Conservation (phyloP, 2,329 filamentous ascomycete species). For the Phoma sp. region DNA sequence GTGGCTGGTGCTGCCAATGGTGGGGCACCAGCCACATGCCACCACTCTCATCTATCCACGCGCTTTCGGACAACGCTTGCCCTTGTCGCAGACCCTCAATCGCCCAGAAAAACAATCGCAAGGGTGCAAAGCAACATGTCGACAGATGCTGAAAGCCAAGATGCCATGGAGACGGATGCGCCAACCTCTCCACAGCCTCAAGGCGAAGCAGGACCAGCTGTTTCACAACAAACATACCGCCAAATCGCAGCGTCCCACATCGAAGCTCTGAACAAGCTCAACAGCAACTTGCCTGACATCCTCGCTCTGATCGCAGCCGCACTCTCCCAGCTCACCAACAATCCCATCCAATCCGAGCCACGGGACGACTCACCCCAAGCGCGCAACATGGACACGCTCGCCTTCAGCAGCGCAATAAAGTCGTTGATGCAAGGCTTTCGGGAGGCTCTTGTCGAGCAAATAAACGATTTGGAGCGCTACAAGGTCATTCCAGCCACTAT, state of each 20-base stretch:
- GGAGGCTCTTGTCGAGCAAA: constrained; percentile 37
- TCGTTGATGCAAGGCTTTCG: constrained; percentile 66
- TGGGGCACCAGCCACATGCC: constrained; percentile 4
- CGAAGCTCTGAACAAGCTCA: constrained; percentile 39
- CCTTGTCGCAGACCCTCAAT: background rate
- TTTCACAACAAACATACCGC: constrained; percentile 34
- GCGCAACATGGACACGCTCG: constrained; percentile 50
- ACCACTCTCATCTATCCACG: background rate
- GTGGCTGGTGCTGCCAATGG: constrained; percentile 27
- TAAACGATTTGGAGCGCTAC: constrained; percentile 40
- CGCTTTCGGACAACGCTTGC: too few relatives aligned
- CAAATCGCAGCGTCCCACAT: constrained; percentile 44
- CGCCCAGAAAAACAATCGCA: background rate
- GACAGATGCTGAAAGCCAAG: constrained; percentile 11
- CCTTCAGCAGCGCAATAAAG: constrained; percentile 74
- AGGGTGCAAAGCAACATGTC: constrained; percentile 26
- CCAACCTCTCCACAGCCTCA: constrained; percentile 7
- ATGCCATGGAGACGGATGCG: constrained; percentile 13
- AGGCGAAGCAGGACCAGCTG: constrained; percentile 11
- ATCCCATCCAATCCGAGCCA: constrained; percentile 59
- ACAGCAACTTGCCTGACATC: constrained; percentile 47
- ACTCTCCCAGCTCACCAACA: constrained; percentile 67
- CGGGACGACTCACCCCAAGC: constrained; percentile 47
- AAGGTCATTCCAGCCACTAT: constrained; percentile 43
- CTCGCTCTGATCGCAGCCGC: constrained; percentile 83